Evolutionary conservation across 495 filamentous ascomycete species (phyloP), one percentile per base, ranked within the genome.

Genomic region (Pyronema omphalodes): DNA sequence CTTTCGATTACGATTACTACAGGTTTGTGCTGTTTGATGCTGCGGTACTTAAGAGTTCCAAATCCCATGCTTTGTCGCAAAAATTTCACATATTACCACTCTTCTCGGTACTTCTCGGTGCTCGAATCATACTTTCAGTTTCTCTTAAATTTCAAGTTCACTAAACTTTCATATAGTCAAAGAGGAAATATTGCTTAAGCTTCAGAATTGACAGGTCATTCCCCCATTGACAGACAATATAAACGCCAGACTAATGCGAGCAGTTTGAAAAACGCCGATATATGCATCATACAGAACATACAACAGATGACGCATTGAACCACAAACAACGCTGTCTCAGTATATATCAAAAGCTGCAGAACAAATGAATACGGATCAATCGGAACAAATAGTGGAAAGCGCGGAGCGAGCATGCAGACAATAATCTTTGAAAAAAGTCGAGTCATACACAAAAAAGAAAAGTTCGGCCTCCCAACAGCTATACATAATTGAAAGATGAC

Each of bases 271-370:
- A 50, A 50, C 47, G 47, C 47, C 47, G 11, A 34, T 7, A 50
- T 50, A 50, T 50, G 47, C 47, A 49, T 23, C 34, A 36, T 50
- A 19, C 34, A 50, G 47, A 50, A 50, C 29, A 35, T 36, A 50
- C 47, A 50, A n/a, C 9, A 19, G 2, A 29, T 5, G 23, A 29
- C 5, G 23, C 23, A 29, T 29, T 5, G 23, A 29, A 29, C 1
- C 23, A 29, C 2, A 29, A 29, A 29, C 23, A 1, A 29, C 5
- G 23, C 23, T 29, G 23, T 29, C 1, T 1, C 23, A 29, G 23
- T 5, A 29, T 29, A 5, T 29, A 29, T 2, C 23, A 29, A 29
- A 1, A 29, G 5, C 23, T 29, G 23, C 23, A 29, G 23, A 29
- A 29, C 23, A 29, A 29, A 29, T 29, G 23, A 29, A 29, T 29